Conservation (phyloP, 805 yeast species). For the Zygoascus biomembranicola region DNA sequence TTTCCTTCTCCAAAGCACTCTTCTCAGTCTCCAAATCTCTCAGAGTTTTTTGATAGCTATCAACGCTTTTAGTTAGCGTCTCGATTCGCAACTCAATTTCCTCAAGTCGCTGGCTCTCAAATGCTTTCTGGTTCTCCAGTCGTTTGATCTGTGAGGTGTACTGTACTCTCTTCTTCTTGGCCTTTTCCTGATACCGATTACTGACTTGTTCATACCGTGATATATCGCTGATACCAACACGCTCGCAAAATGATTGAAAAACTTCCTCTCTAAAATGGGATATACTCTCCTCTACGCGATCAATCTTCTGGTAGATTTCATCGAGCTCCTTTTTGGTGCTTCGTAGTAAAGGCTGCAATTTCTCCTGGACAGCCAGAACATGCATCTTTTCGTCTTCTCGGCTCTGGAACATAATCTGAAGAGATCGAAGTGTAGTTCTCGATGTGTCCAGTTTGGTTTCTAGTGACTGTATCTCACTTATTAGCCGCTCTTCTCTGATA, state of each 20-base stretch:
- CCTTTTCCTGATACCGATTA: slow-evolving; percentile 33
- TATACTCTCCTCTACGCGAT: slow-evolving; percentile 6
- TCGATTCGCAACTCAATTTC: slow-evolving; percentile 43
- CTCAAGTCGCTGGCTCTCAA: slow-evolving; percentile 52
- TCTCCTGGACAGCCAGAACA: slow-evolving; percentile 27
- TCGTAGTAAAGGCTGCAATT: slow-evolving; percentile 35
- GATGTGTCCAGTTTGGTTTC: slow-evolving; percentile 30
- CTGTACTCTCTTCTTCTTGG: slow-evolving; percentile 36
- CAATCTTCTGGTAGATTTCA: not conserved
- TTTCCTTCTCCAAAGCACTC: slow-evolving; percentile 13
- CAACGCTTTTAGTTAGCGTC: slow-evolving; percentile 28
- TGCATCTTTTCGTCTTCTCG: slow-evolving; percentile 19
- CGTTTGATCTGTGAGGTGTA: slow-evolving; percentile 53
- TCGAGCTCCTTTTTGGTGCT: slow-evolving; percentile 10
- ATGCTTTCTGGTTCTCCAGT: slow-evolving; percentile 50
- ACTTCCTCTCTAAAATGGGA: slow-evolving; percentile 18
- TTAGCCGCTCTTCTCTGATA: slow-evolving; percentile 43
- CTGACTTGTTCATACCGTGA: slow-evolving; percentile 64
- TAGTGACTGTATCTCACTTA: slow-evolving; percentile 45
- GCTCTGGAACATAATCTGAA: slow-evolving; percentile 26
- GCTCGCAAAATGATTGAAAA: slow-evolving; percentile 44
- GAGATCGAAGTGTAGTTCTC: slow-evolving; percentile 23
- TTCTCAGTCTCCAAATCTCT: slow-evolving; percentile 31
- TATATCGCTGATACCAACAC: slow-evolving; percentile 46
- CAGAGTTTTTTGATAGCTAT: slow-evolving; percentile 33